A percentile compares a stretch with the other conserved stretches of the same genome.
phyloP scores from a whole-genome alignment of 1,284 basidiomycete genomes.

The Pseudozyma sp. region DNA sequence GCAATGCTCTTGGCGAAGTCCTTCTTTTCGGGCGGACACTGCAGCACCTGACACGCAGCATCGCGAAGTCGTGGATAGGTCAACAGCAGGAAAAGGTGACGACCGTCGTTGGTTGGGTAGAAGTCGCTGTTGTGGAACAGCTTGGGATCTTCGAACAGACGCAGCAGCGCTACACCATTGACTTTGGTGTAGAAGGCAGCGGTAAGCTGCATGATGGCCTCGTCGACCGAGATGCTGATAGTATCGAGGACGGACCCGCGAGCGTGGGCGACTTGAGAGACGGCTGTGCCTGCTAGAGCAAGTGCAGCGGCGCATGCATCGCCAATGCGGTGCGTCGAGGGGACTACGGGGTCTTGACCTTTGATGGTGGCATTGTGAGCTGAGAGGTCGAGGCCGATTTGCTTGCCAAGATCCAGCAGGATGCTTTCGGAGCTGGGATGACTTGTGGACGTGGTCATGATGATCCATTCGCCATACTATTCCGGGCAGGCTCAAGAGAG shows the following conservation, averaged over 20 bases:
- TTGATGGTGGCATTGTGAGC: constrained; percentile 1
- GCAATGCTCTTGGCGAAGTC: constrained; percentile 6
- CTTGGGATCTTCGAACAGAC: constrained; percentile 7
- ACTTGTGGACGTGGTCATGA: not conserved
- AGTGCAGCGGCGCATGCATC: constrained; percentile 4
- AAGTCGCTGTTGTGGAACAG: constrained; percentile 9
- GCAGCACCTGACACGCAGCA: constrained; percentile 7
- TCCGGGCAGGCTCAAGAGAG: too few relatives aligned
- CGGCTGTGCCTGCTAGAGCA: not conserved
- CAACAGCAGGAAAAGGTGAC: not conserved
- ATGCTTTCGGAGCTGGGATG: constrained; percentile 3
- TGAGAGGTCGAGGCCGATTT: constrained; percentile 3
- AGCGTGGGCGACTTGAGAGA: constrained; percentile 1
- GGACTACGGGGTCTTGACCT: constrained; percentile 1
- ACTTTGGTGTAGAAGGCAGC: constrained; percentile 9
- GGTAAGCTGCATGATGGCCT: constrained; percentile 10
- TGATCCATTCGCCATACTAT: not conserved
- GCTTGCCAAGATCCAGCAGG: not conserved
- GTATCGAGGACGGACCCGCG: constrained; percentile 1
- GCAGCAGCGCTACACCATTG: constrained; percentile 4
- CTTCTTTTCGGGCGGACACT: constrained; percentile 6
- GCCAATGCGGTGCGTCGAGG: constrained; percentile 6
- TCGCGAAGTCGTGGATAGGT: constrained; percentile 7
- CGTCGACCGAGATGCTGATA: constrained; percentile 3
- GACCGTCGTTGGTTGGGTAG: constrained; percentile 1